These are phyloP conservation scores for Lavandula angustifolia DNA, from an alignment of 257 asterid species.

Conservation along the genomic window DNA sequence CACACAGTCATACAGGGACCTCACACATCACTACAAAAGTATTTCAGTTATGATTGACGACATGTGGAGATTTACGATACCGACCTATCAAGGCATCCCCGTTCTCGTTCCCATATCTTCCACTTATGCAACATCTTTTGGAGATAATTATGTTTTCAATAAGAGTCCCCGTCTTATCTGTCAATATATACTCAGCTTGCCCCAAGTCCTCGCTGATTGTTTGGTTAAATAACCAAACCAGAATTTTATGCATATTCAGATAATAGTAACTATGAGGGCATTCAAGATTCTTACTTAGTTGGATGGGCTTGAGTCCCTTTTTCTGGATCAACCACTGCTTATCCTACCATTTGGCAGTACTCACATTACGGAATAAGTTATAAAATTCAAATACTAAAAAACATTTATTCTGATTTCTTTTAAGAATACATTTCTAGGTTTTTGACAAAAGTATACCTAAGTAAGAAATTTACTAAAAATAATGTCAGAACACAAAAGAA, in stretches of 20 bases:
- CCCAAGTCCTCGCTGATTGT: constrained; percentile 99
- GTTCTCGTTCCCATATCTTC: constrained; percentile 80
- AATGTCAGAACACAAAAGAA: constrained; percentile 5
- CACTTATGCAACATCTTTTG: constrained; percentile 83
- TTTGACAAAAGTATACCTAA: constrained; percentile 11
- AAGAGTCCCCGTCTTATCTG: constrained; percentile 98
- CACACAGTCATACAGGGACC: constrained; percentile 5
- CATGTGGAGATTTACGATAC: constrained; percentile 8
- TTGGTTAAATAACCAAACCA: constrained; percentile 60
- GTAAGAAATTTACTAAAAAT: constrained; percentile 7
- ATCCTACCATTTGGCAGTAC: constrained; percentile 54
- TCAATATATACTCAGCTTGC: constrained; percentile 96
- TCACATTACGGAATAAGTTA: constrained; percentile 9
- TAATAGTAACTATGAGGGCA: constrained; percentile 27
- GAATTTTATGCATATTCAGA: constrained; percentile 17
- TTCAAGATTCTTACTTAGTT: constrained; percentile 66
- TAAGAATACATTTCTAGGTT: constrained; percentile 2
- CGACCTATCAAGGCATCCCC: constrained; percentile 86
- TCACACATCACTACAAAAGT: constrained; percentile 11
- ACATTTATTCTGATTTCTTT: neutral
- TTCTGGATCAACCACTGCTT: constrained; percentile 83
- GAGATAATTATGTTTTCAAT: constrained; percentile 94
- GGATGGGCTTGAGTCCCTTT: constrained; percentile 78
- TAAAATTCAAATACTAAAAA: constrained; percentile 17
- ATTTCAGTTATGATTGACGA: constrained; percentile 8